These are phyloP conservation scores for Phytopythium kandeliae DNA, from an alignment of 352 stramenopile genomes.

Conservation along the genomic window DNA sequence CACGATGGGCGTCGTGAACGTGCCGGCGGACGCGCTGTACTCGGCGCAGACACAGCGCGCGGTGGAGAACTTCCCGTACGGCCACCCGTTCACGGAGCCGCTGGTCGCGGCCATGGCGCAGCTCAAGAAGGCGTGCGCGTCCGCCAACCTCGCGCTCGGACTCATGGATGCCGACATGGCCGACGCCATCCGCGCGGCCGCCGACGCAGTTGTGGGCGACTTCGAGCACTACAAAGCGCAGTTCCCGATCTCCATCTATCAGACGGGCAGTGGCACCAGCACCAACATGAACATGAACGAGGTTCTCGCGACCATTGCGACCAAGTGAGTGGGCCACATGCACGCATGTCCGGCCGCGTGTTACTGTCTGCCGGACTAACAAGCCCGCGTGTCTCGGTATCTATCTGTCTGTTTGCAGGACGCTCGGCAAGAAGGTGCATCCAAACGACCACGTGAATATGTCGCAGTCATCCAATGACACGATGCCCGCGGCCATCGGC, in stretches of 20 bases:
- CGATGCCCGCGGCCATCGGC: slow-evolving; percentile 48
- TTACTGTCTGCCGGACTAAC: too few species aligned
- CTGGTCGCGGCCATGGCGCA: slow-evolving; percentile 37
- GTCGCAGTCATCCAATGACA: slow-evolving; percentile 66
- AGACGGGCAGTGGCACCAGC: slow-evolving; percentile 95
- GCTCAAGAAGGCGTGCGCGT: slow-evolving; percentile 43
- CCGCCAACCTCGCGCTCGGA: slow-evolving; percentile 33
- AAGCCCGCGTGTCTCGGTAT: too few species aligned
- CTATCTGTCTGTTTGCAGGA: slow-evolving; percentile 16
- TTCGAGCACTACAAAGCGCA: slow-evolving; percentile 28
- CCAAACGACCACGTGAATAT: slow-evolving; percentile 75
- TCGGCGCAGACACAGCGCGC: slow-evolving; percentile 48
- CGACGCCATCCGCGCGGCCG: slow-evolving; percentile 25
- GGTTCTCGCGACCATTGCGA: slow-evolving; percentile 90
- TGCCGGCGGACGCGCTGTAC: slow-evolving; percentile 37
- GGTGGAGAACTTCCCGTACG: slow-evolving; percentile 47
- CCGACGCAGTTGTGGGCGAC: slow-evolving; percentile 24
- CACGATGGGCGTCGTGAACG: slow-evolving; percentile 50
- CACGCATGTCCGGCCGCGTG: too few species aligned
- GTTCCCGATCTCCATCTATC: slow-evolving; percentile 62
- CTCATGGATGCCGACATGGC: slow-evolving; percentile 29
- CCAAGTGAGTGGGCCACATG: slow-evolving; percentile 36
- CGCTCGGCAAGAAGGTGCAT: slow-evolving; percentile 80
- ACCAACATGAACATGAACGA: slow-evolving; percentile 99
- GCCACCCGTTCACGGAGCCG: slow-evolving; percentile 33